Evolutionary conservation across 2,329 filamentous ascomycete genomes (phyloP).

Genomic region (Aspergillus pseudotamarii): DNA sequence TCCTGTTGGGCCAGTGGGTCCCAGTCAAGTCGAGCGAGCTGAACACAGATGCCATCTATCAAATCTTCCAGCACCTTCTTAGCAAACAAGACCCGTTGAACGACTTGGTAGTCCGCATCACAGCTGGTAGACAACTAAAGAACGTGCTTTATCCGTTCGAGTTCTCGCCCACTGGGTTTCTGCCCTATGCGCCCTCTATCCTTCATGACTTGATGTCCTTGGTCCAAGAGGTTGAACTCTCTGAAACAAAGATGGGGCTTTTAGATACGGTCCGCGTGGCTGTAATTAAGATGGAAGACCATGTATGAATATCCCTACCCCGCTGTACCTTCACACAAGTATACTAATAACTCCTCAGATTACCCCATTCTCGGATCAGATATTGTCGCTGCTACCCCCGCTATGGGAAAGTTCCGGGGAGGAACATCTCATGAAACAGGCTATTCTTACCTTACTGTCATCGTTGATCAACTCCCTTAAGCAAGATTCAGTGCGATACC

Average conservation of each 20-base stretch:
- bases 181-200: constrained; percentile 74
- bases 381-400: constrained; percentile 76
- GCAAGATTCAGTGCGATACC: constrained; percentile 74
- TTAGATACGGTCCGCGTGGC: constrained; percentile 82
- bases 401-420: constrained; percentile 86
- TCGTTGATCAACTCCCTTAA: constrained; percentile 87
- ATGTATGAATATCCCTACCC: constrained; percentile 48
- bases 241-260: constrained; percentile 88
- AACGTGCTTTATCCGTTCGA: constrained; percentile 81
- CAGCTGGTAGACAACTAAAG: constrained; percentile 82
- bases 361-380: constrained; percentile 70
- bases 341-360: constrained; percentile 45
- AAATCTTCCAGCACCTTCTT: constrained; percentile 85
- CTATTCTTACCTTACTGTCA: constrained; percentile 82
- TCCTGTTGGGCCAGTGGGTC: constrained; percentile 88
- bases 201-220: constrained; percentile 74
- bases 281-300: constrained; percentile 77
- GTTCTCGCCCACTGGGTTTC: constrained; percentile 73
- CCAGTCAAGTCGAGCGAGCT: constrained; percentile 71
- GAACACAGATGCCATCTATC: constrained; percentile 75
- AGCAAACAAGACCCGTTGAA: constrained; percentile 77
- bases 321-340: background rate
- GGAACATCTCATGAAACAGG: constrained; percentile 90
- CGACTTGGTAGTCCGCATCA: constrained; percentile 88
- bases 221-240: constrained; percentile 76